Evolutionary conservation across 2,329 filamentous ascomycete species (phyloP), one percentile per base, ranked within the genome.

Genomic region (Bipolaris cookei): DNA sequence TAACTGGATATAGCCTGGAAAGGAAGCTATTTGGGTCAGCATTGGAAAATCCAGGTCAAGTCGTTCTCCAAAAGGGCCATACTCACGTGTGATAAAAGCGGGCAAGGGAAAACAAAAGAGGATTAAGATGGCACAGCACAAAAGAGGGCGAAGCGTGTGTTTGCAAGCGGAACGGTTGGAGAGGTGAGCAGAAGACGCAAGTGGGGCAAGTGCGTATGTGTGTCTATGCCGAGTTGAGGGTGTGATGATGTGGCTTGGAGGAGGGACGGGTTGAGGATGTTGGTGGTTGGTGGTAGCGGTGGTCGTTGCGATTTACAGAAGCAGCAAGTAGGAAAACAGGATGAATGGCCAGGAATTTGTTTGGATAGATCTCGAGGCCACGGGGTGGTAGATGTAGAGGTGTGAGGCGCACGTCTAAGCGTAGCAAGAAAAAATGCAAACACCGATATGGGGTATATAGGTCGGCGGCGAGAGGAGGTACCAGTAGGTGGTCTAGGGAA

Each of bases 401-500:
- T 25, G 44, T 54, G 48, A 61, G 38, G 51, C 54, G 51, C 54
- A 64, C 62, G 59, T 63, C 59, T 64, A 58, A 41, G 59, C 47
- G 54, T 50, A 53, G 56, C 54, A 16, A 46, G 14, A 21, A 23
- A 41, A 41, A 39, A 41, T 57, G 54, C 48, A 51, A 51, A 59
- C 42, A 54, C 60, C 41, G 51, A 54, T 51, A 38, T 59, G 44
- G 53, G 64, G 58, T 52, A 51, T 55, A 55, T 51, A 61, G 41
- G 54, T 55, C 43, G 59, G 45, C 43, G 59, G 47, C 58, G 57
- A 53, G 49, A 51, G 58, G 48, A 61, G 49, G 60, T 67, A 60
- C 52, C 61, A 61, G 57, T 54, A 53, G 43, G 60, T 62, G 63
- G 59, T 66, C 56, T 61, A 60, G 57, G 56, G 57, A 54, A 55